Evolutionary conservation across 2,329 filamentous ascomycete genomes (phyloP), one percentile per base, ranked within the genome.

Genomic region (Phialemonium atrogriseum): DNA sequence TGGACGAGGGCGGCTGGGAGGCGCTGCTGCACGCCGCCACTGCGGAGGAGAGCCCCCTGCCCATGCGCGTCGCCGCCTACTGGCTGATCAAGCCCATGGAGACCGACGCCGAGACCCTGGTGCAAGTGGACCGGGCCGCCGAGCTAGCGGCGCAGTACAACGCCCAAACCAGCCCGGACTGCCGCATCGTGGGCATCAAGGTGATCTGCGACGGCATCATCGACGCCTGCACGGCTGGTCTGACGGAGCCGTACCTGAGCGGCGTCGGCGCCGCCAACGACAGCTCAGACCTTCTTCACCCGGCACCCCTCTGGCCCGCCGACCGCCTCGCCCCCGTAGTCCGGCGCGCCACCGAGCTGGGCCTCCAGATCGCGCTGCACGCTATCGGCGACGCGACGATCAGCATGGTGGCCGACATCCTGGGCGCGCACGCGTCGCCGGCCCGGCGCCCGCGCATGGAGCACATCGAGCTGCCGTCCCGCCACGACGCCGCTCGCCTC

Each of bases 181-280:
- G 59, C 34, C 67, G 69, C 12, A 50, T 81, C 7, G 67, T 73
- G 0, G 77, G 77, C 5, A 66, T 80, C 50, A 81, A 81, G 46
- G 51, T 80, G 14, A 77, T 81, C 23, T 72, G 70, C 43, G 77
- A 81, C 37, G 77, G 77, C 9, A 72, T 77, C 21, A 62, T 81
- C 22, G 77, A 81, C 40, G 71, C 70, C 0, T 81, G 76, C 50
- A 80, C 77, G 2, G 77, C 77, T 0, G 72, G 68, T 0, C 51
- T 81, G 2, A 58, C 60, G 1, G 65, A 77, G 45, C 75, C 77
- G 0, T 80, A 80, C 44, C 58, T 64, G 6, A 50, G 55, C 4
- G 66, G 65, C 39, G 62, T 58, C 1, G 48, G 56, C 5, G 54
- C 59, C 9, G 54, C 64, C 14, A 64, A 68, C 2, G n/a, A n/a